Evolutionary conservation across 768 basidiomycete genomes (phyloP).

Genomic region (Coprinopsis marcescibilis): DNA sequence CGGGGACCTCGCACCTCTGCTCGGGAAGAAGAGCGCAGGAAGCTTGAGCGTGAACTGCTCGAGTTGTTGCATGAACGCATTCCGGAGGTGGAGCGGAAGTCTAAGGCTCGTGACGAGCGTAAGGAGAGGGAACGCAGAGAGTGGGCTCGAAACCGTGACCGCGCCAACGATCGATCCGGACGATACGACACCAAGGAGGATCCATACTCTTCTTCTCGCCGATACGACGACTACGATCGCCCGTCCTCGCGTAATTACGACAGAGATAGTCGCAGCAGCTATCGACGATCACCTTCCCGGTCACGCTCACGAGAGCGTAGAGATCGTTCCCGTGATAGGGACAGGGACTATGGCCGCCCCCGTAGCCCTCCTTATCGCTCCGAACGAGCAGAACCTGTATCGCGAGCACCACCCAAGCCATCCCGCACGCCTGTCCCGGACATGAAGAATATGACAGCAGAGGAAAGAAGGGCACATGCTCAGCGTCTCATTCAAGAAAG

Average conservation of each 20-base stretch:
- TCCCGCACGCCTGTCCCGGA: slow-evolving; percentile 54
- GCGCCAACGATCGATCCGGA: slow-evolving; percentile 76
- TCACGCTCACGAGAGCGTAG: slow-evolving; percentile 22
- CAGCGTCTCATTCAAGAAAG: slow-evolving; percentile 78
- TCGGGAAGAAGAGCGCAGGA: slow-evolving; percentile 82
- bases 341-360: slow-evolving; percentile 37
- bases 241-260: slow-evolving; percentile 19
- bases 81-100: slow-evolving; percentile 83
- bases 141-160: slow-evolving; percentile 73
- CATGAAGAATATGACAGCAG: slow-evolving; percentile 77
- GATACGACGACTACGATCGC: slow-evolving; percentile 22
- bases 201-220: slow-evolving; percentile 32
- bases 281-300: not conserved
- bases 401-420: slow-evolving; percentile 32
- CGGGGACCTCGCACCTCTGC: slow-evolving; percentile 64
- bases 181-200: slow-evolving; percentile 53
- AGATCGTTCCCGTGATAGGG: slow-evolving; percentile 20
- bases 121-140: slow-evolving; percentile 75
- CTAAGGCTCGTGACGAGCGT: slow-evolving; percentile 72
- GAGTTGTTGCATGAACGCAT: slow-evolving; percentile 84
- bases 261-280: slow-evolving; percentile 19
- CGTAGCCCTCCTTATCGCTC: slow-evolving; percentile 43
- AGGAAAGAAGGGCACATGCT: slow-evolving; percentile 79
- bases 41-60: slow-evolving; percentile 83
- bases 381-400: slow-evolving; percentile 45